phyloP scores from a whole-genome alignment of 2,329 filamentous ascomycete genomes.

The Cadophora gregata region DNA sequence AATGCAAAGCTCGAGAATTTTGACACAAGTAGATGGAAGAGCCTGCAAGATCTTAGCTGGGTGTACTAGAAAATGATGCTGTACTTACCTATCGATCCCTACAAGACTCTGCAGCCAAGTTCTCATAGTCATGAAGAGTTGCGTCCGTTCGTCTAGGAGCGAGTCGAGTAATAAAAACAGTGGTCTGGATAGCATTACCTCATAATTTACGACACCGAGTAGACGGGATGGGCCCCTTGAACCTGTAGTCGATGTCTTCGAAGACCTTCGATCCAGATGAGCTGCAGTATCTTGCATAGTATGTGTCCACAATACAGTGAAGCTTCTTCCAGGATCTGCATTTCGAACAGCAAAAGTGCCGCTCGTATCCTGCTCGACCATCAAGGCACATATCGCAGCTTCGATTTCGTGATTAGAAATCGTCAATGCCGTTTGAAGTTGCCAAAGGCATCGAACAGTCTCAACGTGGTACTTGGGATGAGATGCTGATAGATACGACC shows the following conservation, averaged over 20 bases:
- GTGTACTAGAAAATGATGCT: not conserved
- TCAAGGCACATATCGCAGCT: constrained; percentile 73
- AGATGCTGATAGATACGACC: constrained; percentile 80
- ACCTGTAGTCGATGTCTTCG: constrained; percentile 51
- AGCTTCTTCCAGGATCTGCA: constrained; percentile 70
- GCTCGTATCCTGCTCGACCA: constrained; percentile 60
- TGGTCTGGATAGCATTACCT: constrained; percentile 79
- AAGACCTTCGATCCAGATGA: constrained; percentile 53
- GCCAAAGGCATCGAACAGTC: constrained; percentile 84
- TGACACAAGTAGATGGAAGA: constrained; percentile 65
- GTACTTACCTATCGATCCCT: constrained; percentile 65
- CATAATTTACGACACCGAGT: constrained; percentile 66
- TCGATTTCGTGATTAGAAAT: constrained; percentile 76
- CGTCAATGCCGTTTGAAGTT: constrained; percentile 76
- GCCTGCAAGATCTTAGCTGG: constrained; percentile 47
- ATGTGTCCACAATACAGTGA: constrained; percentile 84
- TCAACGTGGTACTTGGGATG: constrained; percentile 95
- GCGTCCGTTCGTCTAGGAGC: constrained; percentile 73
- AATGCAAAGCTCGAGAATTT: constrained; percentile 64
- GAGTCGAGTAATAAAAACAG: constrained; percentile 83
- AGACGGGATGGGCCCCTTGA: constrained; percentile 49
- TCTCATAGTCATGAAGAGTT: constrained; percentile 77
- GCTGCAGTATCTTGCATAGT: constrained; percentile 63
- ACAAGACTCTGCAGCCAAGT: constrained; percentile 77
- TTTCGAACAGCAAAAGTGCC: constrained; percentile 55